Evolutionary conservation across 2,329 filamentous ascomycete species (phyloP).

Genomic region (Dactylellina sp.): DNA sequence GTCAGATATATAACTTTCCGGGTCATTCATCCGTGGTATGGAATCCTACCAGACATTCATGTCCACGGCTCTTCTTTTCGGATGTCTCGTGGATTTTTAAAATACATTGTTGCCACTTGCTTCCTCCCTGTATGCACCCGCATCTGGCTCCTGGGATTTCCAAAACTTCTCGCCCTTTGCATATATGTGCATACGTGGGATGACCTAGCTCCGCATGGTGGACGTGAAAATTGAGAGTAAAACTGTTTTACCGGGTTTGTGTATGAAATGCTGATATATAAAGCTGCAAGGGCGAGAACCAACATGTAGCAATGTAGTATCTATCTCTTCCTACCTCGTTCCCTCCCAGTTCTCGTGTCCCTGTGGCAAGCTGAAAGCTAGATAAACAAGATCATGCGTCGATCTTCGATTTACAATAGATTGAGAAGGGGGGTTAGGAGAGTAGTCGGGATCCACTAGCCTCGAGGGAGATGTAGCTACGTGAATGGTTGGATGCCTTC

Average conservation of each 20-base stretch:
- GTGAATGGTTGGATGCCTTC: background rate
- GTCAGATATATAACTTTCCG: slow-evolving; percentile 45
- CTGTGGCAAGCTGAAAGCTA: slow-evolving; percentile 22
- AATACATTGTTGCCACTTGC: slow-evolving; percentile 32
- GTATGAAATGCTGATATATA: slow-evolving; percentile 21
- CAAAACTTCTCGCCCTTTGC: slow-evolving; percentile 32
- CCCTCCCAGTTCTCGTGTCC: background rate
- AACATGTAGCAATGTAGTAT: slow-evolving; percentile 17
- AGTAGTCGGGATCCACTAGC: background rate
- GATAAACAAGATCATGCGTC: background rate
- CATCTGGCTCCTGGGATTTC: slow-evolving; percentile 23
- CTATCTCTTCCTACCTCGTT: slow-evolving; percentile 3
- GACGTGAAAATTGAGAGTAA: slow-evolving; percentile 19
- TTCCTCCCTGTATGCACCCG: slow-evolving; percentile 20
- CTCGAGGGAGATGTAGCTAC: background rate
- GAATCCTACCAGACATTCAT: background rate
- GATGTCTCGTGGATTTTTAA: background rate
- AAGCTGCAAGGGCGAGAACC: slow-evolving; percentile 38
- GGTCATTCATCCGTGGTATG: slow-evolving; percentile 34
- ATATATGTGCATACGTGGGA: slow-evolving; percentile 41
- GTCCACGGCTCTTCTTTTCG: background rate
- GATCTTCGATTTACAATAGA: slow-evolving; percentile 28
- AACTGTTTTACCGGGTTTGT: background rate
- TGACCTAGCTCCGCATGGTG: slow-evolving; percentile 12
- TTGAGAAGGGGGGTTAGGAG: slow-evolving; percentile 17